Conservation (phyloP, 805 yeast genomes). For the Candida ovalis region DNA sequence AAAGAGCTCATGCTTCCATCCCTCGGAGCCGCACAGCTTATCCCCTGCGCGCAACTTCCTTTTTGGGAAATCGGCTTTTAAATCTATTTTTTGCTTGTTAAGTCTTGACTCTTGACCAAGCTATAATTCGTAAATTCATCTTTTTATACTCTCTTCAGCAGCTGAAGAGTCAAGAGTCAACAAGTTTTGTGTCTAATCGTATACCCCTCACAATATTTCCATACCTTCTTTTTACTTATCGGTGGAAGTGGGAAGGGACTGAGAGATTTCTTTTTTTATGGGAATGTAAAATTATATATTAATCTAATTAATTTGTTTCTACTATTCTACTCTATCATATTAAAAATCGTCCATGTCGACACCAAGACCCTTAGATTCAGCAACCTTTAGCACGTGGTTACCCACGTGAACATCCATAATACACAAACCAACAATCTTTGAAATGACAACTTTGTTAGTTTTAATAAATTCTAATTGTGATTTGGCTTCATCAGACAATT, state of each 20-base stretch:
- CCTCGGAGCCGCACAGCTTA: background rate
- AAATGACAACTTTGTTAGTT: slow-evolving; percentile 36
- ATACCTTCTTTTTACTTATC: too few species aligned
- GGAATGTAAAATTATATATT: background rate
- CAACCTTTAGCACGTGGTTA: slow-evolving; percentile 34
- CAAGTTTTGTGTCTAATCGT: too few species aligned
- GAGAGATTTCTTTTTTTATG: too few species aligned
- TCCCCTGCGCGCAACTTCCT: background rate
- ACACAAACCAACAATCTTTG: slow-evolving; percentile 59
- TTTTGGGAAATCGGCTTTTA: background rate
- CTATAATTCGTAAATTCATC: too few species aligned
- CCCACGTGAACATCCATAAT: slow-evolving; percentile 62
- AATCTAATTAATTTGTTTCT: background rate
- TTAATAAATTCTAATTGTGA: slow-evolving; percentile 15
- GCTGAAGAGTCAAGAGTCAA: too few species aligned
- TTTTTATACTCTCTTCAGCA: too few species aligned
- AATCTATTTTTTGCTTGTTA: too few species aligned
- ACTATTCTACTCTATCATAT: background rate
- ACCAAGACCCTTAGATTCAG: slow-evolving; percentile 29
- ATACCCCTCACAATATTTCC: too few species aligned
- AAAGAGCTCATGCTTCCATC: background rate
- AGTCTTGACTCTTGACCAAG: too few species aligned
- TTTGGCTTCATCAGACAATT: background rate
- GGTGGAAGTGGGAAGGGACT: too few species aligned
- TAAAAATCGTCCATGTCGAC: slow-evolving; percentile 29